These are phyloP conservation scores for Fusarium sp. DNA, from an alignment of 2,329 filamentous ascomycete species.

Conservation along the genomic window DNA sequence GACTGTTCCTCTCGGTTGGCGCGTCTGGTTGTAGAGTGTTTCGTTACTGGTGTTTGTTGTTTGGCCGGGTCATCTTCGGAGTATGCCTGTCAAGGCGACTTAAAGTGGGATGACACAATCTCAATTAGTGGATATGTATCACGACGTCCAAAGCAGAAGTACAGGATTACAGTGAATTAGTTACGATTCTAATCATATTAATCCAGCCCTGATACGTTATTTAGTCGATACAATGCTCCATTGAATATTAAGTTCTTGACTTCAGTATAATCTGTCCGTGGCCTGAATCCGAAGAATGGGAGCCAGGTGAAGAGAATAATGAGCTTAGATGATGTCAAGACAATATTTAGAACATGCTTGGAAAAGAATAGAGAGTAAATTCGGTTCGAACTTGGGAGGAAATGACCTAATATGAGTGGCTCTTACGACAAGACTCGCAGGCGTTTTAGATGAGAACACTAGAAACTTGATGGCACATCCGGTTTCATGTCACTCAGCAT, in stretches of 20 bases:
- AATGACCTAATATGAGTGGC: no score
- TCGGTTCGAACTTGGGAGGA: not conserved
- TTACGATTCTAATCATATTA: not conserved
- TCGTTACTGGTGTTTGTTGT: not conserved
- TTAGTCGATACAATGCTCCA: not conserved
- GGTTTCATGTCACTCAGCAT: not conserved
- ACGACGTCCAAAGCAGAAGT: not conserved
- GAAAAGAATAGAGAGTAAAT: not conserved
- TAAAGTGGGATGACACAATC: constrained; percentile 21
- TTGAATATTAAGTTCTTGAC: not conserved
- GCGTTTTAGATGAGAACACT: not conserved
- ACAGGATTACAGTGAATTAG: not conserved
- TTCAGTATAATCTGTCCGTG: no score
- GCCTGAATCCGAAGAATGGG: not conserved
- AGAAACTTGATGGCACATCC: not conserved
- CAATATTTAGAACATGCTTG: not conserved
- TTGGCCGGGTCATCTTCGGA: constrained; percentile 28
- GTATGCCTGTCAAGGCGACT: not conserved
- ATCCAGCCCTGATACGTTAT: no score
- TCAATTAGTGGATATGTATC: constrained; percentile 10
- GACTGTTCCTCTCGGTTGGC: not conserved
- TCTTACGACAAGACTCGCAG: not conserved
- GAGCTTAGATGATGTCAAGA: not conserved
- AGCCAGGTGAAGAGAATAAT: not conserved
- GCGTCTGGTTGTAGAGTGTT: not conserved